Evolutionary conservation across 1,284 basidiomycete species (phyloP).

Genomic region (Tylopilus sp.): DNA sequence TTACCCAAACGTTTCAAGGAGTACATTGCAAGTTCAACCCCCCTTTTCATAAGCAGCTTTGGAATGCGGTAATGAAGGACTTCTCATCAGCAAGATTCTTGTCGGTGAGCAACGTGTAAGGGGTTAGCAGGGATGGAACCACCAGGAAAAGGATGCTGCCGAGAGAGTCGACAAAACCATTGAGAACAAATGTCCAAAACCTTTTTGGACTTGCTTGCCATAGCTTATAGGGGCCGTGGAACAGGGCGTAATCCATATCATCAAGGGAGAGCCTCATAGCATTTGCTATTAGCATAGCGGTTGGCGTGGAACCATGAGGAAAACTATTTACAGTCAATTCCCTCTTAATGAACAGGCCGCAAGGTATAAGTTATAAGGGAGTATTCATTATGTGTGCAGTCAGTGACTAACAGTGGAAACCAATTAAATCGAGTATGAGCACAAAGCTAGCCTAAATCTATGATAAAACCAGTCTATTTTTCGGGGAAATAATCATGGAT

Average conservation of each 20-base stretch:
- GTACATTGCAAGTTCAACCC: conserved; percentile 76
- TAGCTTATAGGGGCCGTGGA: conserved; percentile 97
- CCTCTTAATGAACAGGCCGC: too few relatives aligned
- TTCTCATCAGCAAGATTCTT: conserved; percentile 98
- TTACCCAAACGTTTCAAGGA: conserved; percentile 90
- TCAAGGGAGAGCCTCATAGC: conserved; percentile 62
- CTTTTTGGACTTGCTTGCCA: conserved; percentile 98
- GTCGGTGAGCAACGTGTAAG: conserved; percentile 80
- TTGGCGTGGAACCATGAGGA: too few relatives aligned
- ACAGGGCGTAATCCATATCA: conserved; percentile 86
- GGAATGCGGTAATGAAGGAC: conserved; percentile 76
- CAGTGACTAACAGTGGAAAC: too few relatives aligned
- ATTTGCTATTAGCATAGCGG: conserved; percentile 38
- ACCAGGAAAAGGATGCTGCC: conserved; percentile 72
- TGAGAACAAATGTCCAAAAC: conserved; percentile 89
- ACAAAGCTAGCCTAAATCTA: too few relatives aligned
- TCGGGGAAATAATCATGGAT: too few relatives aligned
- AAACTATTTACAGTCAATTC: too few relatives aligned
- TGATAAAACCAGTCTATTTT: too few relatives aligned
- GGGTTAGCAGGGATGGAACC: conserved; percentile 63
- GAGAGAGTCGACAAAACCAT: conserved; percentile 88
- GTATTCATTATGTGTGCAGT: too few relatives aligned
- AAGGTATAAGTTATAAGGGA: too few relatives aligned
- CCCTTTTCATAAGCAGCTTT: conserved; percentile 71
- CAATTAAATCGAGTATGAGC: too few relatives aligned